Base-by-base conservation (phyloP, 306 rosid genomes). In the Vigna mungo region DNA sequence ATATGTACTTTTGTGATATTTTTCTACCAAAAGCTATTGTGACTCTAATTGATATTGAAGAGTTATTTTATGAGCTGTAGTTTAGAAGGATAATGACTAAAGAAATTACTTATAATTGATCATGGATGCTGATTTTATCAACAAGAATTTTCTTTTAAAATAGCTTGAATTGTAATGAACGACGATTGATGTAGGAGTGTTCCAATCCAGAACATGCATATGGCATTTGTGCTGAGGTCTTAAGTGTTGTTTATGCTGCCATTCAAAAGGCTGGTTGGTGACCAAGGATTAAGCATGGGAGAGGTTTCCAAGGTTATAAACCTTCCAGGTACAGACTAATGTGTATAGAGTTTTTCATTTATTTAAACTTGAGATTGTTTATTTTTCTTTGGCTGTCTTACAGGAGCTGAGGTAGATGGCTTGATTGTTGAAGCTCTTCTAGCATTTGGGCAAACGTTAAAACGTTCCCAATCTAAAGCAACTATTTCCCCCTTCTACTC, bases 261-360 rank as follows among this genome's bases (percentile, higher is more conserved):
- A 89, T 92, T 25, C 27, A 25, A 25, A 0, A 25, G 27, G 27
- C 27, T 25, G 27, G 27, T 25, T 92, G 97, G 97, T 69, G 99
- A 95, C 80, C 97, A 90, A 83, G 99, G 99, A 72, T 88, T 95
- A 87, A 81, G 27, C 87, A 84, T 90, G 36, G 85, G 77, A 76
- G 97, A 92, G 82, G 81, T 95, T 84, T 84, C 91, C 75, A 86
- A 37, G 76, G 34, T 85, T 61, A 82, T 87, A 79, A 82, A 89
- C 83, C 73, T 70, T 76, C 91, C 92, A 85, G 97, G 98, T 94
- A 86, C 51, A 3, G 74, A 46, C 78, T 21, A 46, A 49, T 65
- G 5, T 41, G 9, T 65, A 30, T 4, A 65, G 51, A 71, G 27
- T 51, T 9, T 34, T 71, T 54, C 39, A 48, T 55, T 46, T 66